Evolutionary conservation across 768 basidiomycete genomes (phyloP).

Genomic region (Serendipita sp.): DNA sequence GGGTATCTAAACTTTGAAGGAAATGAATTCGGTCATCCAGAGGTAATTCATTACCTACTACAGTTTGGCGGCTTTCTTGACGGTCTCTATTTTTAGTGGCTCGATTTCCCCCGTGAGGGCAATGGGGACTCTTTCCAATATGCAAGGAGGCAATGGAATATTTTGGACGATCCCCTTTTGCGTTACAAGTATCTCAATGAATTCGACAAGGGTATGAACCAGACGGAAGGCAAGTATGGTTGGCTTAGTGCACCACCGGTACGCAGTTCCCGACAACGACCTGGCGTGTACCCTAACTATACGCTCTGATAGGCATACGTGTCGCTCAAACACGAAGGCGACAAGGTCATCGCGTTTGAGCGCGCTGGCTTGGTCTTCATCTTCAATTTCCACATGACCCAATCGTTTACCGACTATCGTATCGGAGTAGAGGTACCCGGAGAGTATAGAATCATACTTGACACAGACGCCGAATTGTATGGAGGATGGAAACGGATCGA

Average conservation of each 20-base stretch:
- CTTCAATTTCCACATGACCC: slow-evolving; percentile 91
- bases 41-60: slow-evolving; percentile 31
- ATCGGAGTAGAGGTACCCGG: slow-evolving; percentile 78
- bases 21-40: slow-evolving; percentile 97
- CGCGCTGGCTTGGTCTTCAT: slow-evolving; percentile 86
- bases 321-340: slow-evolving; percentile 81
- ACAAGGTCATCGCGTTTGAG: slow-evolving; percentile 91
- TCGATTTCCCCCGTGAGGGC: slow-evolving; percentile 94
- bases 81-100: slow-evolving; percentile 45
- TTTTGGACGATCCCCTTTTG: slow-evolving; percentile 68
- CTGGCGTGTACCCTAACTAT: neutral
- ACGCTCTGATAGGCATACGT: slow-evolving; percentile 51
- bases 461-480: slow-evolving; percentile 72
- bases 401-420: slow-evolving; percentile 86
- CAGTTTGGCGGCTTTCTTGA: neutral
- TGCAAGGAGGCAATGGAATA: slow-evolving; percentile 91
- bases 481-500: slow-evolving; percentile 79
- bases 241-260: slow-evolving; percentile 79
- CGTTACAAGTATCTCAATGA: slow-evolving; percentile 91
- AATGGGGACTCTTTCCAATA: slow-evolving; percentile 95
- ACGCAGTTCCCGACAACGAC: slow-evolving; percentile 12
- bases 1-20: slow-evolving; percentile 97
- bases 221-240: slow-evolving; percentile 54
- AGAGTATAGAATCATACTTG: slow-evolving; percentile 66
- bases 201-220: slow-evolving; percentile 89